Percentiles rank a stretch among this genome's conserved stretches.
Conservation (phyloP, 2,329 filamentous ascomycete species). For the Colletotrichum cuscutae region DNA sequence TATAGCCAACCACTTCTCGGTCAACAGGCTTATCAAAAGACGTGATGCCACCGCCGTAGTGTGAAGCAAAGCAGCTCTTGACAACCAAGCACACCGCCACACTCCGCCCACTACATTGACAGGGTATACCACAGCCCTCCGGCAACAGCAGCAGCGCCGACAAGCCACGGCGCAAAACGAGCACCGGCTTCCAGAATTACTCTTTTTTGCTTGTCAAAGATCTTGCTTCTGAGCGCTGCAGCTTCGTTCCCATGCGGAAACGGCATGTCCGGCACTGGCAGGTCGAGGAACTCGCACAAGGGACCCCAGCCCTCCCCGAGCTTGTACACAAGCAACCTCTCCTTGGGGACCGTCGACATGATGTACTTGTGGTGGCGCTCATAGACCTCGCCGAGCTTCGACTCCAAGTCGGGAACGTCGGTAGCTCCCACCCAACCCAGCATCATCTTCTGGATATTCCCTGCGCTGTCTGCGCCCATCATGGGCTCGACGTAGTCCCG, state of each 20-base stretch:
- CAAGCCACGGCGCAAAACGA: not conserved
- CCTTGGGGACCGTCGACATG: not conserved
- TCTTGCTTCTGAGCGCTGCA: not conserved
- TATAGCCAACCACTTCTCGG: not conserved
- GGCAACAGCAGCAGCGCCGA: not conserved
- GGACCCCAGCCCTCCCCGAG: not conserved
- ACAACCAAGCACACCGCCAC: too few species aligned
- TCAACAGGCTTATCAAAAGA: not conserved
- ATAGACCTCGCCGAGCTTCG: not conserved
- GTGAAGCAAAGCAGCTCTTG: not conserved
- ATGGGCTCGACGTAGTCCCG: not conserved
- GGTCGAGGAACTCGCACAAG: not conserved
- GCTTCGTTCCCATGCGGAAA: not conserved
- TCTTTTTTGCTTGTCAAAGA: not conserved
- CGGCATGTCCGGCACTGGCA: not conserved
- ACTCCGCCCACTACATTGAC: not conserved
- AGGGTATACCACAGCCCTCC: not conserved
- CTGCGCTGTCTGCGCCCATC: not conserved
- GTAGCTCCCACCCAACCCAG: not conserved
- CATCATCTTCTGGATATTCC: not conserved
- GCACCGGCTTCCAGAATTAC: not conserved
- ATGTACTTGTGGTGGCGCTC: not conserved
- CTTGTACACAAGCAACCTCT: not conserved
- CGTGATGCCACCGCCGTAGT: not conserved
- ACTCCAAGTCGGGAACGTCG: not conserved